Conservation (phyloP, 768 basidiomycete genomes). For the Hirschioporus abietinus region DNA sequence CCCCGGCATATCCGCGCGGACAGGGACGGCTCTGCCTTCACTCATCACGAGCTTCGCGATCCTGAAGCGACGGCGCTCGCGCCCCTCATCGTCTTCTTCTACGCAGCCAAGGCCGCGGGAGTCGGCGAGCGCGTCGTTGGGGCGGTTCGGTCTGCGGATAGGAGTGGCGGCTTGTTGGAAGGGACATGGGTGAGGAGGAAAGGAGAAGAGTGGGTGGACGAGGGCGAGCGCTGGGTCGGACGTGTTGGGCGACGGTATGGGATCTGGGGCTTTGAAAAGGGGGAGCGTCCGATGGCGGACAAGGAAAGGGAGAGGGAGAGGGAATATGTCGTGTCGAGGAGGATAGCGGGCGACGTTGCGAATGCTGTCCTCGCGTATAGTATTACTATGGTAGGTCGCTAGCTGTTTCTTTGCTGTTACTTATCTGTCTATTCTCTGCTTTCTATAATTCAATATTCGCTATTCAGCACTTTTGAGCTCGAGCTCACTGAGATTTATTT, state of each 20-base stretch:
- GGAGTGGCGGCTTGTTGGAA: slow-evolving; percentile 11
- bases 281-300: slow-evolving; percentile 14
- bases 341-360: slow-evolving; percentile 69
- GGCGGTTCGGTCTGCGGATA: slow-evolving; percentile 22
- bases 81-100: slow-evolving; percentile 73
- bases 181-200: slow-evolving; percentile 36
- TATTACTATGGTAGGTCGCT: slow-evolving; percentile 57
- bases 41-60: slow-evolving; percentile 74
- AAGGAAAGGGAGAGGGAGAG: slow-evolving; percentile 9
- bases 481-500: slow-evolving; percentile 3
- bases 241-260: slow-evolving; percentile 76
- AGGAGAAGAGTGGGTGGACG: slow-evolving; percentile 60
- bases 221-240: slow-evolving; percentile 68
- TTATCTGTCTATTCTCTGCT: background rate
- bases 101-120: slow-evolving; percentile 56
- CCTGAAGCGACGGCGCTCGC: slow-evolving; percentile 79
- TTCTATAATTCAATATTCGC: background rate
- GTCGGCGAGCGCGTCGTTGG: slow-evolving; percentile 63
- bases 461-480: background rate
- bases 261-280: slow-evolving; percentile 70
- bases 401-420: background rate
- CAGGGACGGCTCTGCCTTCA: slow-evolving; percentile 72
- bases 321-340: slow-evolving; percentile 23
- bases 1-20: slow-evolving; percentile 54
- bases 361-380: slow-evolving; percentile 82